Conservation (phyloP, 2,329 filamentous ascomycete species). For the Akanthomyces lecanii region DNA sequence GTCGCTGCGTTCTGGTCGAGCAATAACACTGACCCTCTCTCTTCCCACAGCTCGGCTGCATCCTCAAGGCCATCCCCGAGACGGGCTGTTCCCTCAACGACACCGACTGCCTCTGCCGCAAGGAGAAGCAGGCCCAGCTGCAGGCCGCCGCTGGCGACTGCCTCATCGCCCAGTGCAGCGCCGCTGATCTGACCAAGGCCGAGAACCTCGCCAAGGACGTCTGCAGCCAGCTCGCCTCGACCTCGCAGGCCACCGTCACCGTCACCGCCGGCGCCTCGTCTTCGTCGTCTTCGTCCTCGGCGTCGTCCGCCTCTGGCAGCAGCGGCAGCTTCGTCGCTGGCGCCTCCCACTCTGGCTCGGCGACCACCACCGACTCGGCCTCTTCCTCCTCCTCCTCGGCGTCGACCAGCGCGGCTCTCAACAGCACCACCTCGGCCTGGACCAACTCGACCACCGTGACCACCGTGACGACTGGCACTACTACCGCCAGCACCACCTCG, state of each 20-base stretch:
- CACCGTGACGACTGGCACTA: background rate
- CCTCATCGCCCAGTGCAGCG: background rate
- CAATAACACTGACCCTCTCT: background rate
- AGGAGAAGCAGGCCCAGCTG: conserved; percentile 10
- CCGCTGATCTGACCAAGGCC: background rate
- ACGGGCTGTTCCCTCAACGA: conserved; percentile 3
- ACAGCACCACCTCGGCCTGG: background rate
- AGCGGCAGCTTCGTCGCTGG: background rate
- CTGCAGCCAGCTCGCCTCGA: conserved; percentile 4
- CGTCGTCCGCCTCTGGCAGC: background rate
- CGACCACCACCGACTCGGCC: background rate
- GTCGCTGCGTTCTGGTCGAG: background rate
- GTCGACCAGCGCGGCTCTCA: background rate
- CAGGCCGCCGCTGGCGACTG: conserved; percentile 1
- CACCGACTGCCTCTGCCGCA: conserved; percentile 1
- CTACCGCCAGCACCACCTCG: background rate
- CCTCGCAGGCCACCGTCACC: background rate
- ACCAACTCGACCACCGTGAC: background rate
- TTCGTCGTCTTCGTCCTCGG: background rate
- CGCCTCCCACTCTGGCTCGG: background rate
- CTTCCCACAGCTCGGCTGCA: conserved; percentile 7
- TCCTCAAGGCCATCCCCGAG: background rate
- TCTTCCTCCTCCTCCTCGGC: background rate
- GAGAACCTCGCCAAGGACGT: background rate
- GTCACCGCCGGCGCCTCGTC: background rate